phyloP scores from a whole-genome alignment of 2,329 filamentous ascomycete genomes.

The Aspergillus quadrilineatus region DNA sequence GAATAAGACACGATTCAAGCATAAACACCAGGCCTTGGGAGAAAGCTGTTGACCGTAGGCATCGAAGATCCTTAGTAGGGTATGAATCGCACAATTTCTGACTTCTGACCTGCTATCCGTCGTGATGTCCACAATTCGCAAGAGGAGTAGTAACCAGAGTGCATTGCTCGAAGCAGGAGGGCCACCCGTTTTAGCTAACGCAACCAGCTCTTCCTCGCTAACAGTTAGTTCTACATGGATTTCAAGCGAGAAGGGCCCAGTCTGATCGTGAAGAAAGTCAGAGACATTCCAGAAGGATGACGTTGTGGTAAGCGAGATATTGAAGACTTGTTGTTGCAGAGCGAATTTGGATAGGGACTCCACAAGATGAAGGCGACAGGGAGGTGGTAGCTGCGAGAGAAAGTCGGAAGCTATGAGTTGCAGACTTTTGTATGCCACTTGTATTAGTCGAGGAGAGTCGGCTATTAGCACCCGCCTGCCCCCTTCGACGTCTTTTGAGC shows the following conservation, averaged over 20 bases:
- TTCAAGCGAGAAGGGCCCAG: slow-evolving; percentile 42
- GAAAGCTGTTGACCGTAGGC: slow-evolving; percentile 80
- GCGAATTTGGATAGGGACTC: slow-evolving; percentile 88
- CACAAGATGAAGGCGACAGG: slow-evolving; percentile 73
- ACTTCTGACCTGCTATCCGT: slow-evolving; percentile 42
- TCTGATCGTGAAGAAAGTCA: slow-evolving; percentile 68
- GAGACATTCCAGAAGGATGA: slow-evolving; percentile 96
- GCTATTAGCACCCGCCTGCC: slow-evolving; percentile 25
- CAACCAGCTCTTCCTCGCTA: slow-evolving; percentile 57
- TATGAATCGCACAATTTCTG: slow-evolving; percentile 73
- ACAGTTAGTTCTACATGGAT: slow-evolving; percentile 43
- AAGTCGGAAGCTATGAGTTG: slow-evolving; percentile 97
- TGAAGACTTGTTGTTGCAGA: slow-evolving; percentile 85
- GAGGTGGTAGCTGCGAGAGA: slow-evolving; percentile 67
- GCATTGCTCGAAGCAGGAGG: slow-evolving; percentile 55
- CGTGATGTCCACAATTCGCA: slow-evolving; percentile 40
- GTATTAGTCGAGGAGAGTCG: slow-evolving; percentile 70
- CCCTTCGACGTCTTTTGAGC: not conserved
- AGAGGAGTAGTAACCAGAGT: slow-evolving; percentile 37
- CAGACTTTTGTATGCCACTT: slow-evolving; percentile 82
- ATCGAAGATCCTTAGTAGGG: slow-evolving; percentile 85
- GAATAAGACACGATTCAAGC: slow-evolving; percentile 78
- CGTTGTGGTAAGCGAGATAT: slow-evolving; percentile 90
- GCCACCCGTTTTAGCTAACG: slow-evolving; percentile 60
- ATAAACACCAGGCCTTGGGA: slow-evolving; percentile 77